These are phyloP conservation scores for Colletotrichum zoysiae DNA, from an alignment of 2,329 filamentous ascomycete species.

Conservation along the genomic window DNA sequence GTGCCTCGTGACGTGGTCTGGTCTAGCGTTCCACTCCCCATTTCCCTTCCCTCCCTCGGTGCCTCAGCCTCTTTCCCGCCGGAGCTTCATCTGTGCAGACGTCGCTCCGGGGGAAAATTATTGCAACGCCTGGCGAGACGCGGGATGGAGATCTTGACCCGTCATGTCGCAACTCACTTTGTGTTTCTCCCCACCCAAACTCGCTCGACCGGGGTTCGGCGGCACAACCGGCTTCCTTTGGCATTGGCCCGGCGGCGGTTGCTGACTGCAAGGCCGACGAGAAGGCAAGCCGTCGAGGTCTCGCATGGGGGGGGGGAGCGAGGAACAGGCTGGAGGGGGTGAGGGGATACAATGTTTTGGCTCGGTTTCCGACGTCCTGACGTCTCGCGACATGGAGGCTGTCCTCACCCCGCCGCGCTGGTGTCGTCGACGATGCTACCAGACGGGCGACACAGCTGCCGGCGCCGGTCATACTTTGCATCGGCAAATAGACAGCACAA, in stretches of 20 bases:
- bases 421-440: constrained; percentile 9
- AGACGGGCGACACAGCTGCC: not conserved
- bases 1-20: constrained; percentile 21
- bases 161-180: not conserved
- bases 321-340: not conserved
- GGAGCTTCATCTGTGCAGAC: constrained; percentile 20
- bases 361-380: not conserved
- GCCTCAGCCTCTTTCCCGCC: not conserved
- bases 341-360: not conserved
- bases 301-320: not conserved
- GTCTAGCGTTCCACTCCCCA: not conserved
- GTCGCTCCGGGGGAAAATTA: constrained; percentile 11
- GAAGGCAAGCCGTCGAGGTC: not conserved
- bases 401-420: not conserved
- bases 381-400: not conserved
- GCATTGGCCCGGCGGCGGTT: not conserved
- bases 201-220: not conserved
- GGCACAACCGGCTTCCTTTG: not conserved
- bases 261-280: not conserved
- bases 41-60: not conserved
- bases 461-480: not conserved
- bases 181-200: not conserved
- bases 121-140: not conserved
- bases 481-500: not conserved
- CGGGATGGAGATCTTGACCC: not conserved